A percentile compares a stretch with the other conserved stretches of the same genome.
Evolutionary conservation across 2,329 filamentous ascomycete genomes (phyloP).

Genomic region (Aspergillus ochraceus): DNA sequence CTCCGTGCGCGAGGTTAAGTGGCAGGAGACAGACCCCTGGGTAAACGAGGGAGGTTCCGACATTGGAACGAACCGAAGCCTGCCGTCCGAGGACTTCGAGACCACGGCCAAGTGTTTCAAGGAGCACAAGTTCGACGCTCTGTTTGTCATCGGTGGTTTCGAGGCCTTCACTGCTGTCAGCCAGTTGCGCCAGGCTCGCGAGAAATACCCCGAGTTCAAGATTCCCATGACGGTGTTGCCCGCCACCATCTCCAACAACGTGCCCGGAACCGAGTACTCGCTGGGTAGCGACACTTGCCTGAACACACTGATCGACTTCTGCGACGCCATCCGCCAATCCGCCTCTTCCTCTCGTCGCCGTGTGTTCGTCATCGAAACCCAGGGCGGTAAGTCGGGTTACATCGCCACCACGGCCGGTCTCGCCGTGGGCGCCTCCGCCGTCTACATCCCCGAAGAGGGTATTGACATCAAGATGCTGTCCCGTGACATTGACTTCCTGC

Average conservation of each 20-base stretch:
- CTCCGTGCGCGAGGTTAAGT: slow-evolving; percentile 80
- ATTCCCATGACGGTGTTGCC: slow-evolving; percentile 91
- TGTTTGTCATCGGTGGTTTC: slow-evolving; percentile 92
- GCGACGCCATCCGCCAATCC: slow-evolving; percentile 96
- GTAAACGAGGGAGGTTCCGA: slow-evolving; percentile 95
- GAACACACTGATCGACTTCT: slow-evolving; percentile 92
- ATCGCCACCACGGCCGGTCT: slow-evolving; percentile 88
- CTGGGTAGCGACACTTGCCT: slow-evolving; percentile 95
- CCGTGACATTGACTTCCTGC: slow-evolving; percentile 83
- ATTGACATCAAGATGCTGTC: slow-evolving; percentile 92
- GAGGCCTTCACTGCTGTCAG: slow-evolving; percentile 93
- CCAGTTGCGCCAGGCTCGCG: slow-evolving; percentile 78
- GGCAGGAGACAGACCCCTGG: slow-evolving; percentile 95
- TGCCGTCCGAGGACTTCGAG: slow-evolving; percentile 84
- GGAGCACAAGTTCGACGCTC: slow-evolving; percentile 82
- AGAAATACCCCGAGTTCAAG: slow-evolving; percentile 78
- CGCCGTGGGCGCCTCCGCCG: slow-evolving; percentile 76
- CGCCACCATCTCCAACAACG: slow-evolving; percentile 98
- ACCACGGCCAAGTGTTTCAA: slow-evolving; percentile 80
- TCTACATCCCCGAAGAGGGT: slow-evolving; percentile 96
- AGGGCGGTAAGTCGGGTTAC: slow-evolving; percentile 92
- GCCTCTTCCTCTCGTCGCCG: slow-evolving; percentile 89
- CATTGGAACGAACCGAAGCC: slow-evolving; percentile 93
- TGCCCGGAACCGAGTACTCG: slow-evolving; percentile 95
- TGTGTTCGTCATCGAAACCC: slow-evolving; percentile 97